A percentile compares a stretch with the other conserved stretches of the same genome.
Conservation (phyloP, 257 asterid genomes). For the Ilex asprella region DNA sequence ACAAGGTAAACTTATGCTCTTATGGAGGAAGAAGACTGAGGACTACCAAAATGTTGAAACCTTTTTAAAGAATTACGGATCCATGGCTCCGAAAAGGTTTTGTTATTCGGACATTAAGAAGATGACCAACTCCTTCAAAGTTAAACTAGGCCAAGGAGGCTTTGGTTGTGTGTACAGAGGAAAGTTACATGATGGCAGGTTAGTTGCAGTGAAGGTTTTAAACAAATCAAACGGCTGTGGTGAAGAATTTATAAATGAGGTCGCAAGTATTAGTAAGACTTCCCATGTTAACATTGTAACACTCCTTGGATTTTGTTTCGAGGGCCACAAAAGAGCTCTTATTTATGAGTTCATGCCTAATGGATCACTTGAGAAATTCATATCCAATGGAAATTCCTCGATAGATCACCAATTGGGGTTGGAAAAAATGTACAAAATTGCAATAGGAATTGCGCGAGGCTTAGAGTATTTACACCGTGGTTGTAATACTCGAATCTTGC, state of each 20-base stretch:
- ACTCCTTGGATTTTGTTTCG: conserved; percentile 51
- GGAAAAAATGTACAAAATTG: neutral
- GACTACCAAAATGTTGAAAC: neutral
- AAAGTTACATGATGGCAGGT: neutral
- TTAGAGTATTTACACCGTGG: neutral
- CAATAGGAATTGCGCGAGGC: neutral
- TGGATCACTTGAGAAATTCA: conserved; percentile 57
- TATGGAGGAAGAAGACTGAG: neutral
- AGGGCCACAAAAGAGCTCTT: conserved; percentile 31
- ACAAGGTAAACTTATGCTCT: no score
- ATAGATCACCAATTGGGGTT: neutral
- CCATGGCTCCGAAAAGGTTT: neutral
- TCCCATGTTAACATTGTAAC: conserved; percentile 61
- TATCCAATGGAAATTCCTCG: conserved; percentile 7
- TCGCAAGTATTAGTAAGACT: conserved; percentile 52
- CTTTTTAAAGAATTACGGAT: neutral
- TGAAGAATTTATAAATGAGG: conserved; percentile 58
- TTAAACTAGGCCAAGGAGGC: neutral
- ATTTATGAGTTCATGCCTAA: conserved; percentile 59
- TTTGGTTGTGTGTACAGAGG: conserved; percentile 43
- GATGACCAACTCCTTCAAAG: neutral
- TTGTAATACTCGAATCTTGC: neutral
- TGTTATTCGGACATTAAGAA: neutral
- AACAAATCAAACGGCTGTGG: neutral
- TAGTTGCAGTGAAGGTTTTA: neutral